These are phyloP conservation scores for Penicillium waksmanii DNA, from an alignment of 495 filamentous ascomycete species.

Conservation along the genomic window DNA sequence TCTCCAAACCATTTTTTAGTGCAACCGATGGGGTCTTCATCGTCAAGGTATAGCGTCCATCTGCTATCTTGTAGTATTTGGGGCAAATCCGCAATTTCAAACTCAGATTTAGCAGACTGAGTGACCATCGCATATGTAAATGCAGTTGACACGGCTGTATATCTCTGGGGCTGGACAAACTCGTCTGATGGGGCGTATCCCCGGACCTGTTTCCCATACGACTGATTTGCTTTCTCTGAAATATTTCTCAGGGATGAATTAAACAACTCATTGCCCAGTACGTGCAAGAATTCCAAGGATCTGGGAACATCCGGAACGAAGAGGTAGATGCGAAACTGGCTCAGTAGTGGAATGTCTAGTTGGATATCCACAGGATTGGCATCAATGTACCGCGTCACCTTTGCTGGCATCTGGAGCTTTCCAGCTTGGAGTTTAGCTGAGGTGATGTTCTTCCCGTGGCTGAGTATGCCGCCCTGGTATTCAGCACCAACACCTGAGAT, in stretches of 20 bases:
- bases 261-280: slow-evolving; percentile 50
- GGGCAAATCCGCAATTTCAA: slow-evolving; percentile 67
- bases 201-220: slow-evolving; percentile 56
- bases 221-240: slow-evolving; percentile 50
- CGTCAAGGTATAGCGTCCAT: slow-evolving; percentile 73
- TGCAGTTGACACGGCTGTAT: slow-evolving; percentile 59
- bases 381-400: slow-evolving; percentile 68
- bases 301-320: slow-evolving; percentile 59
- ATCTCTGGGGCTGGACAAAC: slow-evolving; percentile 62
- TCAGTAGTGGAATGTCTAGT: slow-evolving; percentile 69
- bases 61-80: slow-evolving; percentile 56
- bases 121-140: slow-evolving; percentile 64
- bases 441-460: slow-evolving; percentile 30
- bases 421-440: slow-evolving; percentile 51
- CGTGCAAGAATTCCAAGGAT: slow-evolving; percentile 56
- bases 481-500: slow-evolving; percentile 68
- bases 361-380: slow-evolving; percentile 73
- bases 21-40: slow-evolving; percentile 56
- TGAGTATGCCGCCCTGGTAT: slow-evolving; percentile 63
- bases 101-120: slow-evolving; percentile 54
- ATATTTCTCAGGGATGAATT: slow-evolving; percentile 46
- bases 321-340: slow-evolving; percentile 71
- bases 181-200: slow-evolving; percentile 55
- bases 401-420: slow-evolving; percentile 62
- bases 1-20: slow-evolving; percentile 67